Base-by-base conservation (phyloP, 2,329 filamentous ascomycete genomes). In the Phyllosticta citriasiana region DNA sequence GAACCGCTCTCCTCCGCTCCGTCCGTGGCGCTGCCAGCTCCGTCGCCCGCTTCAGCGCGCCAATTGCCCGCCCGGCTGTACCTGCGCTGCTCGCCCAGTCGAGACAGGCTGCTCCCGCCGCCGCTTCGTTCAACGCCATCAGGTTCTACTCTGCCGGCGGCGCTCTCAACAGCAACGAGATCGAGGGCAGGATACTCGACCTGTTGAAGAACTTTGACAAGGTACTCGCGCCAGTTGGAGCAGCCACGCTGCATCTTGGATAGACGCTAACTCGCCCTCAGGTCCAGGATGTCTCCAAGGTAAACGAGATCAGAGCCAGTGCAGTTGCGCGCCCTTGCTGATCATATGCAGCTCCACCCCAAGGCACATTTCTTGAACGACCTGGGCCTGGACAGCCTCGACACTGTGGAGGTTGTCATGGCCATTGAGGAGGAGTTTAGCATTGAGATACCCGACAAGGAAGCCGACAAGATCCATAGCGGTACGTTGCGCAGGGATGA, bases 381-480 rank as follows among this genome's bases (percentile, higher is more conserved):
- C 79, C 88, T 99, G 66, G 94, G 92, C 67, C 82, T 99, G 71
- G 94, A 99, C 82, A 95, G 89, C 79, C 84, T 99, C 77, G 94
- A 99, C 77, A 97, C 94, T 66, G 94, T 99, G 66, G 94, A 99
- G 83, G 94, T 99, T 68, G 94, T 99, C 71, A 99, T 99, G 94
- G 94, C 94, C 67, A 97, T 99, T 79, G 94, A 99, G 84, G 94
- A 99, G 85, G 85, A 88, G 73, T 88, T 88, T 79, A 88, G 91
- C 88, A 94, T 97, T 76, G 92, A 97, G 84, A 97, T 97, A 72
- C 92, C 92, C 69, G 92, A 97, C 80, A 96, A 96, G 85, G 91
- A 96, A 74, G 92, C 92, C 68, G 92, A 97, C 77, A 82, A 83
- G 67, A 96, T 97, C 77, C 91, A 94, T 84, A 96, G 91, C 72